Evolutionary conservation across 208 protist genomes (phyloP), one percentile per base, ranked within the genome.

Genomic region (Trypanosoma melophagium): DNA sequence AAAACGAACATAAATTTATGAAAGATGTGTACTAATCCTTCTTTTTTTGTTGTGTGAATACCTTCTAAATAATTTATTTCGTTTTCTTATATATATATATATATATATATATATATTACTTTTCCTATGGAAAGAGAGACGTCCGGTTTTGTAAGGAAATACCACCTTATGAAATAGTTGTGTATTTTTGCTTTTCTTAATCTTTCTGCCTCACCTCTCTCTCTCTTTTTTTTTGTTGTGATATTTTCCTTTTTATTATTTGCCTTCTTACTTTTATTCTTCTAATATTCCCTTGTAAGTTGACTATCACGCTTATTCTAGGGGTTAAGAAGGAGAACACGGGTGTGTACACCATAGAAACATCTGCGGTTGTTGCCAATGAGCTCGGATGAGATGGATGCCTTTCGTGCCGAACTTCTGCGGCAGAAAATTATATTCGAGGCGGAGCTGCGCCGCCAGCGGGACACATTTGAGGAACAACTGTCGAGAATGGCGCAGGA

Each of bases 1-100:
- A 92, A 53, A 66, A 47, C 7, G 75, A 86, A 19, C 68, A 74
- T n/a, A 81, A 93, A 28, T 98, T 95, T 60, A 68, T 95, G 44
- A 94, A 96, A 60, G 97, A 98, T 68, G 92, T 98, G 10, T 98
- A 94, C 70, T 94, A 69, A 80, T 0, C 41, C 25, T 45, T 71
- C 58, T 62, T 28, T 41, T 54, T 73, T 62, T 57, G 19, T 55
- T 61, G 17, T 58, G n/a, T 42, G 21, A 44, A 24, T 72, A 38
- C 40, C 16, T 42, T 13, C 17, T 2, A 13, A 22, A 10, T 40
- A 47, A 25, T 47, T 47, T 10, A 35, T 35, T 35, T 35, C 28
- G 28, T 47, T 47, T 47, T 47, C 10, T 47, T 47, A 14, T 10
- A 14, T 47, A n/a, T 8, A 3, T 47, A 7, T 44, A 14, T 44